Percentiles rank a stretch among this genome's conserved stretches.
phyloP scores from a whole-genome alignment of 257 asterid genomes.

The Solanum commersonii region DNA sequence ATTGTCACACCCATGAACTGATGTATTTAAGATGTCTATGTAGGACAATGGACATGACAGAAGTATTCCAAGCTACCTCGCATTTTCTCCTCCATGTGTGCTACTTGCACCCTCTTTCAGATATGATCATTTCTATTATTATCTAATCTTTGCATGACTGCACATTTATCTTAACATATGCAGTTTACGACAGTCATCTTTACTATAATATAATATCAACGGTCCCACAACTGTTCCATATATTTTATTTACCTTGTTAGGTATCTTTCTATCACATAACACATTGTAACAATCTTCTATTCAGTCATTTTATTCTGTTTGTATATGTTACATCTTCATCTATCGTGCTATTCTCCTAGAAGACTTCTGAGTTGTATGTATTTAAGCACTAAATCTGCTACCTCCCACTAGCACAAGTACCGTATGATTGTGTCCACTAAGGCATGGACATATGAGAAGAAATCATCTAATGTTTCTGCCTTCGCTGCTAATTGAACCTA shows the following conservation, averaged over 20 bases:
- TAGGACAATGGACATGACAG: not conserved
- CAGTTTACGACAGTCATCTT: not conserved
- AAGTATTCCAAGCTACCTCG: not conserved
- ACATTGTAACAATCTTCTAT: not conserved
- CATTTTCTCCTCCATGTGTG: not conserved
- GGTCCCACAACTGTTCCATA: not conserved
- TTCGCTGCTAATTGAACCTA: not conserved
- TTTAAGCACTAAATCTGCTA: not conserved
- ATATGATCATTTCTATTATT: not conserved
- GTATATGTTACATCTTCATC: not conserved
- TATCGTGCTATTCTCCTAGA: not conserved
- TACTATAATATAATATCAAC: not conserved
- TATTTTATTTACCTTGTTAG: not conserved
- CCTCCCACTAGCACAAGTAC: not conserved
- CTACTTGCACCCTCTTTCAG: not conserved
- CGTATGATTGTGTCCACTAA: not conserved
- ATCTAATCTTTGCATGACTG: not conserved
- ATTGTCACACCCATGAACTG: not conserved
- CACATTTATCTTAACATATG: not conserved
- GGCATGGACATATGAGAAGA: not conserved
- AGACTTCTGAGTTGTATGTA: not conserved
- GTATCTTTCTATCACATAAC: not conserved
- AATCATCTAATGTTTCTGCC: not conserved
- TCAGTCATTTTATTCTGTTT: not conserved
- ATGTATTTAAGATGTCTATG: not conserved